phyloP scores from a whole-genome alignment of 1,284 basidiomycete species.

The Microbotryum lychnidis-dioicae region DNA sequence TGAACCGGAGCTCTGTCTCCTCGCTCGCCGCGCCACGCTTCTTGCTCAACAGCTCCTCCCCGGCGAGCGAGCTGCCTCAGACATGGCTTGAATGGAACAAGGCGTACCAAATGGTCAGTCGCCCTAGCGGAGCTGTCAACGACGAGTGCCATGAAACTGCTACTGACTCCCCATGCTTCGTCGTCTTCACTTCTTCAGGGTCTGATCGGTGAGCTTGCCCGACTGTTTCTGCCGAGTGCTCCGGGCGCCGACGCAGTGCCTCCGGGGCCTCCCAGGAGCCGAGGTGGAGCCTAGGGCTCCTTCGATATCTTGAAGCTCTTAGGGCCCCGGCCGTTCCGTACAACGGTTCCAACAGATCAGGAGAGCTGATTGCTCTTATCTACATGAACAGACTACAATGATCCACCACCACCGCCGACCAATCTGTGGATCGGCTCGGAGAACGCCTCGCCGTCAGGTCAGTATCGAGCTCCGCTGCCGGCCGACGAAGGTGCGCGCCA shows the following conservation, averaged over 20 bases:
- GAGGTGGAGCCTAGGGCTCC: too few species aligned
- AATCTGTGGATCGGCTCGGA: constrained; percentile 10
- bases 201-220: too few species aligned
- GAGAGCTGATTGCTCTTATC: too few species aligned
- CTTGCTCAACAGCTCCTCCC: constrained; percentile 13
- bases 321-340: too few species aligned
- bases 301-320: too few species aligned
- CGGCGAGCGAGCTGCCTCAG: constrained; percentile 19
- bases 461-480: constrained; percentile 18
- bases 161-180: background rate
- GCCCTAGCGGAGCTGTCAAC: background rate
- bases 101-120: constrained; percentile 5
- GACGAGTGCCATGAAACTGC: background rate
- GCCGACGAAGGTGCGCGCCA: constrained; percentile 18
- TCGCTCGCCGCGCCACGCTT: too few species aligned
- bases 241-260: too few species aligned
- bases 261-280: too few species aligned
- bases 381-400: constrained; percentile 18
- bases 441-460: constrained; percentile 10
- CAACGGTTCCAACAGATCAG: too few species aligned
- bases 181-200: too few species aligned
- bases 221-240: too few species aligned
- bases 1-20: too few species aligned
- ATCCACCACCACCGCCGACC: constrained; percentile 25
- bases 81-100: constrained; percentile 24